Base-by-base conservation (phyloP, 768 basidiomycete species). In the Trametes sanguinea region DNA sequence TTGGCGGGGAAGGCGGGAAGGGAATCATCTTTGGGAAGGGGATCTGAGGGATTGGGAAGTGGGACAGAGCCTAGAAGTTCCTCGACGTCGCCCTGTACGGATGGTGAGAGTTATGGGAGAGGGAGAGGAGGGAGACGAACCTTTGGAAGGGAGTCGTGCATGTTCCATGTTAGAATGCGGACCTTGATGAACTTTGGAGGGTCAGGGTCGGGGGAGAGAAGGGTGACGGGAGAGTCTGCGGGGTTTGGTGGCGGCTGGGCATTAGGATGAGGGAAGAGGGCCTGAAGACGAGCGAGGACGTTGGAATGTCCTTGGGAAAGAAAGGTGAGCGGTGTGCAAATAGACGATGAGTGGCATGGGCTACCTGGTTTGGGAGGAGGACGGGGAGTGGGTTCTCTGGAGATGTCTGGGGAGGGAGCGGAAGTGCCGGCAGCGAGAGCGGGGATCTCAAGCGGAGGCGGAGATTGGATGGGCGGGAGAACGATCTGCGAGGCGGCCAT, bases 71-170 rank as follows among this genome's bases (percentile, higher is more conserved):
- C 90, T 33, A 93, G 75, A 3, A 92, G 77, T 61, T 92, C 88
- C 65, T 83, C 82, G 53, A 92, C 71, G 68, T 93, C 84, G 6
- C 90, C 90, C 89, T 92, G 57, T 16, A n/a, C 42, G 22, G 27
- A 60, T 63, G 62, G 63, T 58, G 56, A 40, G 50, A 14, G 42
- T n/a, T 13, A 33, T n/a, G 27, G 11, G 5, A 29, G 9, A 14
- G 39, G 32, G 8, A 32, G 27, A 10, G 14, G 39, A 56, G 22
- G 44, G n/a, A 17, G 16, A 62, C 70, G 14, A 32, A 85, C 89
- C 81, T 89, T 92, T 33, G 90, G 90, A 5, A 92, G 69, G 0
- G 87, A 87, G 64, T 92, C 89, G 64, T 92, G 88, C 90, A 93
- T 93, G 65, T 92, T 93, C 90, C 90, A 93, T 40, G 88, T 88